phyloP scores from a whole-genome alignment of 2,329 filamentous ascomycete genomes.

The Talaromyces rugulosus region DNA sequence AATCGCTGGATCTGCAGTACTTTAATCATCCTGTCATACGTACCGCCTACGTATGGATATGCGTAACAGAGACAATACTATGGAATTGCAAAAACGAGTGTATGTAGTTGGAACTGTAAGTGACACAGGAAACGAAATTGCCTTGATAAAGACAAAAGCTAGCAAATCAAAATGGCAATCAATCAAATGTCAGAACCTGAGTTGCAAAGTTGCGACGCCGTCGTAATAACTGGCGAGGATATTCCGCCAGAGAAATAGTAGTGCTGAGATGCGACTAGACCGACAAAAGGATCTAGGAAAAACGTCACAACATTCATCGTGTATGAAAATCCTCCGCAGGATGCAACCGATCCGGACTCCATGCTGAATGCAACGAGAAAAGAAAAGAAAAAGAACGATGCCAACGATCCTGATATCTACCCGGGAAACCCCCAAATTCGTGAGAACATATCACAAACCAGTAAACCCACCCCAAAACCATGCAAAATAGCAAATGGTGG shows the following conservation, averaged over 20 bases:
- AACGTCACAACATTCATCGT: constrained; percentile 10
- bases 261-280: background rate
- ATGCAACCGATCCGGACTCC: constrained; percentile 21
- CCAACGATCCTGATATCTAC: background rate
- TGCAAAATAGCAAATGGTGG: constrained; percentile 14
- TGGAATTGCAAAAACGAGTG: background rate
- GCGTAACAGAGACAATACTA: background rate
- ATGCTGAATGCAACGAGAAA: constrained; percentile 22
- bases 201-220: background rate
- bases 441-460: constrained; percentile 14
- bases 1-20: background rate
- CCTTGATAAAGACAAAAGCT: constrained; percentile 15
- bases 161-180: background rate
- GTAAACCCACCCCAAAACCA: constrained; percentile 7
- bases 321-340: constrained; percentile 14
- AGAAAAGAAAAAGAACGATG: background rate
- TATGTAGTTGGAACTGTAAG: constrained; percentile 14
- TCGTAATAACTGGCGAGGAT: background rate
- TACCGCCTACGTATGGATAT: background rate
- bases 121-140: constrained; percentile 15
- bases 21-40: background rate
- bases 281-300: background rate
- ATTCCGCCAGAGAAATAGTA: background rate
- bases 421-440: constrained; percentile 1
- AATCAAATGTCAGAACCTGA: background rate